phyloP scores from a whole-genome alignment of 83 land plant species.

The Diphasiastrum complanatum region DNA sequence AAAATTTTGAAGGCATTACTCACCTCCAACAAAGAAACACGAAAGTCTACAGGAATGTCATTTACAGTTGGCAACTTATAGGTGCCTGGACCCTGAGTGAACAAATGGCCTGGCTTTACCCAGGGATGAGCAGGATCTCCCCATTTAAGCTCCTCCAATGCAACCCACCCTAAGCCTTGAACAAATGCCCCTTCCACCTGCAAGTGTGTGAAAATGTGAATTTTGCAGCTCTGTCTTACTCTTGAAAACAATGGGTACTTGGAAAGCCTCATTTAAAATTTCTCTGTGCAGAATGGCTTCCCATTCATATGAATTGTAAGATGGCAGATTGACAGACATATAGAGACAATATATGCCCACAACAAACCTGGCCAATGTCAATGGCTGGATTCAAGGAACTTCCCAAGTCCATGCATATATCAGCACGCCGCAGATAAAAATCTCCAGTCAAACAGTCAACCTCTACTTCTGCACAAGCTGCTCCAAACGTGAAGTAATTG shows the following conservation, averaged over 20 bases:
- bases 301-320: no score
- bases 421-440: conserved; percentile 55
- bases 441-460: conserved; percentile 88
- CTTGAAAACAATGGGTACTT: no score
- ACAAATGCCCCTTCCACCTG: conserved; percentile 94
- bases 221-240: background rate
- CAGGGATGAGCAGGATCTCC: conserved; percentile 83
- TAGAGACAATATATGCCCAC: background rate
- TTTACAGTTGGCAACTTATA: conserved; percentile 83
- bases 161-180: conserved; percentile 86
- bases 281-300: no score
- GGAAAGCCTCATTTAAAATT: no score
- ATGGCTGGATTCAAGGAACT: conserved; percentile 84
- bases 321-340: background rate
- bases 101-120: conserved; percentile 69
- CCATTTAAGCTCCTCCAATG: conserved; percentile 92
- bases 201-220: background rate
- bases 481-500: conserved; percentile 82
- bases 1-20: background rate
- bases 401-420: conserved; percentile 79
- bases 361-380: conserved; percentile 85
- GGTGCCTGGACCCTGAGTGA: conserved; percentile 85
- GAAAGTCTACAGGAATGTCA: conserved; percentile 77
- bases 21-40: conserved; percentile 87
- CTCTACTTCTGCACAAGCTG: conserved; percentile 86